Base-by-base conservation (phyloP, 495 filamentous ascomycete species). In the Aspergillus indologenus region DNA sequence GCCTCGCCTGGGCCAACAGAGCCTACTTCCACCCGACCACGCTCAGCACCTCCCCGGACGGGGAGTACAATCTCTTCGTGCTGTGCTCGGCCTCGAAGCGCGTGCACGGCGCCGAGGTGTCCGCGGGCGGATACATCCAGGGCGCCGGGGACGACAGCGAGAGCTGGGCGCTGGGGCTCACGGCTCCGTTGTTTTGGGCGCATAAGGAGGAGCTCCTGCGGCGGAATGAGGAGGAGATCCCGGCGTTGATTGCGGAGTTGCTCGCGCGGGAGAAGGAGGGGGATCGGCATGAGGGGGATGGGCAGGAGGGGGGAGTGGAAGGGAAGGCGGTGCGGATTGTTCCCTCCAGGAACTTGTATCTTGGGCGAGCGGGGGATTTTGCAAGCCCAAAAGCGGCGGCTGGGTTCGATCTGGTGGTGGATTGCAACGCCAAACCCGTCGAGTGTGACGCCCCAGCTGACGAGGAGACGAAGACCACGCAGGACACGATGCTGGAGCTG, bases 101-200 rank as follows among this genome's bases (percentile, higher is more conserved):
- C 12, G 83, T 90, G 0, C 73, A 71, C 15, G 86, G 85, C 5
- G 81, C 81, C 0, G 89, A 91, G 65, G 79, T 85, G 54, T 85
- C 83, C 26, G 82, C 83, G 60, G 84, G 83, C 4, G 89, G 87
- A 23, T 98, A 98, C 67, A 90, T 98, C 60, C 94, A 97, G 71
- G 94, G 94, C 22, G 92, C 92, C 14, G 93, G 87, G 5, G 93
- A 98, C 73, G 93, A 98, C 66, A 90, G 86, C 19, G 93, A 98
- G 73, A 87, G 85, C 43, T 98, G 94, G 94, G 86, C 90, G 40
- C 73, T 82, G 44, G 88, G 89, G 0, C 74, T 97, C 12, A 93
- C 88, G 9, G 82, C 93, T 11, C 71, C 70, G 1, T 60, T 91
- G 3, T 98, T 96, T 70, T 98, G 93, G 93, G 69, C 70, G 31